Conservation (phyloP, 306 rosid species). For the Rosa chinensis region DNA sequence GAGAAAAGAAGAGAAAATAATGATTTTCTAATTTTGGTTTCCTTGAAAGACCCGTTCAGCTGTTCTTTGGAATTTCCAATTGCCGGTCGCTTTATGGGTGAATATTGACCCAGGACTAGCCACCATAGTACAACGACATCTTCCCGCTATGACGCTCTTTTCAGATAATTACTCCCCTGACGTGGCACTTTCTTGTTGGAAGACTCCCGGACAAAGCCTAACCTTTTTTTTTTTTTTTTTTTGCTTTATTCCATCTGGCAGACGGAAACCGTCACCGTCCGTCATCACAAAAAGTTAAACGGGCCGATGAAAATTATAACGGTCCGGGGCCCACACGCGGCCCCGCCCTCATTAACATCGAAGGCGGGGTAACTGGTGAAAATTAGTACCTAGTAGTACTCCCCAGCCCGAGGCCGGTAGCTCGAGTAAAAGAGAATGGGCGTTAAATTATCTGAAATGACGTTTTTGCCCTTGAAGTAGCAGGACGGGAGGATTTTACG, state of each 20-base stretch:
- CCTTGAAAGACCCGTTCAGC: not conserved
- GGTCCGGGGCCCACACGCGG: not conserved
- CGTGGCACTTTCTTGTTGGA: conserved; percentile 17
- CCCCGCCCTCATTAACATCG: conserved; percentile 5
- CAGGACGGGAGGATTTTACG: not conserved
- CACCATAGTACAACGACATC: conserved; percentile 4
- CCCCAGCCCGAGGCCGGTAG: not conserved
- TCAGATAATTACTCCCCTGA: not conserved
- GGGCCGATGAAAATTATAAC: conserved; percentile 2
- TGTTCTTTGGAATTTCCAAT: not conserved
- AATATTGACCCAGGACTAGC: conserved; percentile 6
- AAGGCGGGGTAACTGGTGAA: not conserved
- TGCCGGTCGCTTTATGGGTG: not conserved
- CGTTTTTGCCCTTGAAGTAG: not conserved
- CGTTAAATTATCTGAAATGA: not conserved
- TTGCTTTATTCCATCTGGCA: not conserved
- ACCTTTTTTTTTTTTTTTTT: not conserved
- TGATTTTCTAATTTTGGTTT: not conserved
- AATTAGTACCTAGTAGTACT: not conserved
- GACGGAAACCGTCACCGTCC: not conserved
- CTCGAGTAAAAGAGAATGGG: too few relatives aligned
- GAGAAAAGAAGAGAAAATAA: too few relatives aligned
- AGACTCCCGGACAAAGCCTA: not conserved
- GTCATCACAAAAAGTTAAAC: not conserved
- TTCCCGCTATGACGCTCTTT: not conserved